Percentiles rank a stretch among this genome's conserved stretches.
These are phyloP conservation scores for Saccharomyces cerevisiae DNA, from an alignment of 805 yeast genomes.

Conservation along the genomic window DNA sequence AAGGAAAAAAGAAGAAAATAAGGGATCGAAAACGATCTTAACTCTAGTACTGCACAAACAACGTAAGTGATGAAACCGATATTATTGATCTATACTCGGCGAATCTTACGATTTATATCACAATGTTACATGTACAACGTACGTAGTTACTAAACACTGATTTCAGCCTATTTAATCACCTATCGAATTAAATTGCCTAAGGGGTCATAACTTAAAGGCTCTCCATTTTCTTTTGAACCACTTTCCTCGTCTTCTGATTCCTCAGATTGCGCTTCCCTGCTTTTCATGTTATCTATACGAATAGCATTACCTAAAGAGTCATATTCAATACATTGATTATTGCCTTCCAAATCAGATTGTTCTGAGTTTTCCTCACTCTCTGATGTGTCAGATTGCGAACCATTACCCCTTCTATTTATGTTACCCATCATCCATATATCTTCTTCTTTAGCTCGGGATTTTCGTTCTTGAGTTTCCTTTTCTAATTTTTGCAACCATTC, in stretches of 20 bases:
- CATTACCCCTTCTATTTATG: slow-evolving; percentile 44
- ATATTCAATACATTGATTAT: slow-evolving; percentile 8
- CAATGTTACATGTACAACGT: background rate
- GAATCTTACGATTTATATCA: background rate
- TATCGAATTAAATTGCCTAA: slow-evolving; percentile 17
- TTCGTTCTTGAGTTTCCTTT: slow-evolving; percentile 54
- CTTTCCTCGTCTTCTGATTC: background rate
- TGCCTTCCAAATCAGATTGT: slow-evolving; percentile 5
- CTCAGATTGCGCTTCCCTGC: background rate
- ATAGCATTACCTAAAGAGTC: slow-evolving; percentile 17
- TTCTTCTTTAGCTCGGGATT: slow-evolving; percentile 40
- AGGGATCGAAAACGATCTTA: background rate
- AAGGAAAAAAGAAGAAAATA: too few species aligned
- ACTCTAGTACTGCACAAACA: background rate
- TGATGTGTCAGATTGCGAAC: slow-evolving; percentile 12
- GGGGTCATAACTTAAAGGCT: slow-evolving; percentile 18
- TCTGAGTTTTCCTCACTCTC: slow-evolving; percentile 15
- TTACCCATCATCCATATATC: slow-evolving; percentile 79
- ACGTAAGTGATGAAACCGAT: too few species aligned
- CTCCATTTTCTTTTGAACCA: slow-evolving; percentile 13
- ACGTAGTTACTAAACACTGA: background rate
- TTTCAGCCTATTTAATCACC: background rate
- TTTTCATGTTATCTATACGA: background rate
- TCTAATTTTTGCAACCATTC: slow-evolving; percentile 66
- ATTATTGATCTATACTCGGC: background rate